Percentiles rank a stretch among this genome's conserved stretches.
Evolutionary conservation across 192 early-diverging fungal species (phyloP).

Genomic region (Rhizophagus sp.): DNA sequence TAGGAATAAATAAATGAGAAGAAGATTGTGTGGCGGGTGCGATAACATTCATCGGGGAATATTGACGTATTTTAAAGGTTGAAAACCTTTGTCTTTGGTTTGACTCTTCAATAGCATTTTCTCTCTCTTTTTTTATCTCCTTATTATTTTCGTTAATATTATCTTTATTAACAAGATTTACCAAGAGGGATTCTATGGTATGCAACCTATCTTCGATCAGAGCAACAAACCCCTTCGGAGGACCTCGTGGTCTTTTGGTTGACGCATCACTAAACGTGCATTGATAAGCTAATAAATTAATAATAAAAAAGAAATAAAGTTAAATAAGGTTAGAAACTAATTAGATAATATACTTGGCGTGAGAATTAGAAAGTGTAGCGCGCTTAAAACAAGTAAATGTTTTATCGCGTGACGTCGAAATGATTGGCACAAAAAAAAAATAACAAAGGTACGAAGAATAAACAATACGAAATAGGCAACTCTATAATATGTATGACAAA

Average conservation of each 20-base stretch:
- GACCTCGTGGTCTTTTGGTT: constrained; percentile 41
- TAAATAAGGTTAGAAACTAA: background rate
- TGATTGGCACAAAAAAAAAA: background rate
- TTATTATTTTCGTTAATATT: constrained; percentile 27
- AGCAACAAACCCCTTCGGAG: constrained; percentile 67
- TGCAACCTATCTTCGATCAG: constrained; percentile 57
- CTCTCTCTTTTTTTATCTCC: constrained; percentile 25
- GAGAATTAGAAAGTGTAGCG: background rate
- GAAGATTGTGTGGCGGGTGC: background rate
- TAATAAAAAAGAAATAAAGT: background rate
- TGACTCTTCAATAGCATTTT: background rate
- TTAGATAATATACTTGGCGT: background rate
- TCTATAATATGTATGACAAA: no score
- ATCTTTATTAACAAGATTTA: constrained; percentile 49
- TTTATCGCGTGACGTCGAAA: background rate
- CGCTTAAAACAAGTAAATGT: background rate
- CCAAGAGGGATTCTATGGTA: constrained; percentile 55
- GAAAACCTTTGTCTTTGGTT: constrained; percentile 10
- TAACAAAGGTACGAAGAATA: background rate
- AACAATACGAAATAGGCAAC: no score
- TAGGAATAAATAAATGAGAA: constrained; percentile 14
- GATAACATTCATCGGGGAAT: constrained; percentile 7
- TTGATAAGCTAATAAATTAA: constrained; percentile 23
- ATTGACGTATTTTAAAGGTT: constrained; percentile 28
- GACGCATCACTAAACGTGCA: constrained; percentile 25